Conservation (phyloP, 2,329 filamentous ascomycete species). For the Tricladium varicosporioides region DNA sequence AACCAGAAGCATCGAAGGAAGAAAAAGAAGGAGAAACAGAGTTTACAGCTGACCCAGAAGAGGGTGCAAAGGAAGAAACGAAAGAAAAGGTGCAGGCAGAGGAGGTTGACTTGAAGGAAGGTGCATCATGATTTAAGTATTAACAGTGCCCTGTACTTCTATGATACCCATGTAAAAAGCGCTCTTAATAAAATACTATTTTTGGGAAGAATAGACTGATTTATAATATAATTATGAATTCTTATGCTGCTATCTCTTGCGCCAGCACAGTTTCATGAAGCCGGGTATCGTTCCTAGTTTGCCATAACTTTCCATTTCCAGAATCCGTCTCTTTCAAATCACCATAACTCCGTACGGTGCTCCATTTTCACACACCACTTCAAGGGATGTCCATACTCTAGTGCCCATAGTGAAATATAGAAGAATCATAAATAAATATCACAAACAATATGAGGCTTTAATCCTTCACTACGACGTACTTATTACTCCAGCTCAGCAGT, state of each 20-base stretch:
- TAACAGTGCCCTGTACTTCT: constrained; percentile 12
- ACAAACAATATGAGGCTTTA: too few species aligned
- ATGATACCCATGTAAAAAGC: constrained; percentile 17
- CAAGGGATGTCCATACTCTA: too few species aligned
- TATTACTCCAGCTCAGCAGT: neutral
- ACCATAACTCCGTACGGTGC: too few species aligned
- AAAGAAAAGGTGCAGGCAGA: neutral
- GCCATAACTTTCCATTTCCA: neutral
- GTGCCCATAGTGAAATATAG: too few species aligned
- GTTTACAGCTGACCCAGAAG: neutral
- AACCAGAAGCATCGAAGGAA: neutral
- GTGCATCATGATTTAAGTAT: neutral
- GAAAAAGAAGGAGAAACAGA: neutral
- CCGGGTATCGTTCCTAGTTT: neutral
- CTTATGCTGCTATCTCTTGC: neutral
- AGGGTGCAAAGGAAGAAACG: neutral
- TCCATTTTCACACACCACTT: too few species aligned
- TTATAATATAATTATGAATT: neutral
- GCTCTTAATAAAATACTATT: neutral
- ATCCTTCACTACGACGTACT: neutral
- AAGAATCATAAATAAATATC: too few species aligned
- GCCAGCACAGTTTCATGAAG: neutral
- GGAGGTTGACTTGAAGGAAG: constrained; percentile 8
- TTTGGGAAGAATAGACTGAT: constrained; percentile 2
- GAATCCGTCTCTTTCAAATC: too few species aligned